Evolutionary conservation across 163 green algal species (phyloP).

Genomic region (Scenedesmus sp.): DNA sequence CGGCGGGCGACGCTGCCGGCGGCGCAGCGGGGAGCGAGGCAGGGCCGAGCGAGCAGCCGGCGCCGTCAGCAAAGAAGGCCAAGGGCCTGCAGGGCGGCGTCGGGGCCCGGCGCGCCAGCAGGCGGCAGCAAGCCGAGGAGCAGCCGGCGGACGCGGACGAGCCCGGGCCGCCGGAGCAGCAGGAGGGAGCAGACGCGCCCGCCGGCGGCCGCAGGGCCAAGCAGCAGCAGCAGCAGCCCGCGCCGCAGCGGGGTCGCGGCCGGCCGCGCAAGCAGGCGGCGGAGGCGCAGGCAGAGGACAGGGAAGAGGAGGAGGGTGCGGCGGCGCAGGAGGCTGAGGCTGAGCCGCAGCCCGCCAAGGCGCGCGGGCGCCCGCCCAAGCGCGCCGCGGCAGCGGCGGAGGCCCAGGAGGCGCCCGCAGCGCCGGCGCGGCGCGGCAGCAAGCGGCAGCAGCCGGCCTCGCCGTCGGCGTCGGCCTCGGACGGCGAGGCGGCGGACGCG

Average conservation of each 20-base stretch:
- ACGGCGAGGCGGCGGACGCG: neutral
- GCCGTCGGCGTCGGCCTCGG: neutral
- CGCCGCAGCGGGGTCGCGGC: neutral
- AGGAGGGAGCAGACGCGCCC: no score
- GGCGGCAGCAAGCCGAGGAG: no score
- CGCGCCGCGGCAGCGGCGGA: neutral
- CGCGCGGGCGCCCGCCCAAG: neutral
- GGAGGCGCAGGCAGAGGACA: neutral
- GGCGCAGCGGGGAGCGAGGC: no score
- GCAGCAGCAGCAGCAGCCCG: slow-evolving; percentile 8
- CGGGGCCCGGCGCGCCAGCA: no score
- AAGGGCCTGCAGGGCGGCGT: no score
- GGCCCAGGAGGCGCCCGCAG: neutral
- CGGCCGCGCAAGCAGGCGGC: neutral
- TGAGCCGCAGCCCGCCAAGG: neutral
- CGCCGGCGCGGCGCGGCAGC: neutral
- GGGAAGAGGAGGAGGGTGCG: slow-evolving; percentile 5
- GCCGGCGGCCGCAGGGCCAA: neutral
- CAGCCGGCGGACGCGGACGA: no score
- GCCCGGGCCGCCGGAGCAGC: no score
- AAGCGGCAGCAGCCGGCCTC: neutral
- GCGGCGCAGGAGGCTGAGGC: slow-evolving; percentile 2
- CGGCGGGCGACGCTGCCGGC: no score
- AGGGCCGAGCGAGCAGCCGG: no score
- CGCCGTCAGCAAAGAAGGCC: no score